A percentile compares a stretch with the other conserved stretches of the same genome.
Evolutionary conservation across 2,329 filamentous ascomycete genomes (phyloP).

Genomic region (Coniella lustricola): DNA sequence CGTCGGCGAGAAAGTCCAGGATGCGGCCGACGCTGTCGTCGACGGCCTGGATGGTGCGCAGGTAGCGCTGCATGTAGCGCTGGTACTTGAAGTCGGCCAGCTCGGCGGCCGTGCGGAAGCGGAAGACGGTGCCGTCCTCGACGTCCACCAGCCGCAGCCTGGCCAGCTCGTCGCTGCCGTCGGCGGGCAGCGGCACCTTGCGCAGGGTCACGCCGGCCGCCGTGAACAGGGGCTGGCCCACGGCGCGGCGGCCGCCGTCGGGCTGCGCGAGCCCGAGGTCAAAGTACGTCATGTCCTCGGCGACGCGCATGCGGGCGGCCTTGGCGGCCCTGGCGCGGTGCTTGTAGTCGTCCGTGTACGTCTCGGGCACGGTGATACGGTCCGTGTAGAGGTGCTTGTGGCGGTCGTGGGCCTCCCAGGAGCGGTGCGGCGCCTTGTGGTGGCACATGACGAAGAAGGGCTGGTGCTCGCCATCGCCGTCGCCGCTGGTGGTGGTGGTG

Average conservation of each 20-base stretch:
- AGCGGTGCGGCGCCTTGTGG: constrained; percentile 47
- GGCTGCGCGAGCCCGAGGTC: constrained; percentile 46
- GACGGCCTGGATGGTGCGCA: constrained; percentile 44
- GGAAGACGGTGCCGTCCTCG: constrained; percentile 38
- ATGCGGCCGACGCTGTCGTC: constrained; percentile 46
- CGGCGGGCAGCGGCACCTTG: constrained; percentile 30
- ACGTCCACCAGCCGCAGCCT: constrained; percentile 35
- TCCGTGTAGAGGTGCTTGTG: constrained; percentile 42
- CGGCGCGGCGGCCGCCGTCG: constrained; percentile 34
- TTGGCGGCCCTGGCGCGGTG: constrained; percentile 42
- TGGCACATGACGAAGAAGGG: constrained; percentile 52
- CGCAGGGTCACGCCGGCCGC: constrained; percentile 23
- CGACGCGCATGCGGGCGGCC: constrained; percentile 44
- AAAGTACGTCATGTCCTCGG: constrained; percentile 43
- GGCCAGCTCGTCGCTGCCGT: constrained; percentile 14
- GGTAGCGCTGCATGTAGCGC: constrained; percentile 49
- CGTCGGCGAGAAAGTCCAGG: constrained; percentile 37
- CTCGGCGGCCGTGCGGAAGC: constrained; percentile 33
- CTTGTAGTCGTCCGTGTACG: constrained; percentile 47
- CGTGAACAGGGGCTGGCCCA: constrained; percentile 21
- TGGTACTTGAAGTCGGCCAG: constrained; percentile 49
- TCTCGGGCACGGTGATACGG: constrained; percentile 40
- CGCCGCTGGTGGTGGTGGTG: too few species aligned
- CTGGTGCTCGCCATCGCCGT: constrained; percentile 23
- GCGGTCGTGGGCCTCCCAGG: constrained; percentile 43